Evolutionary conservation across 306 rosid genomes (phyloP), one percentile per base, ranked within the genome.

Genomic region (Acacia confusa): DNA sequence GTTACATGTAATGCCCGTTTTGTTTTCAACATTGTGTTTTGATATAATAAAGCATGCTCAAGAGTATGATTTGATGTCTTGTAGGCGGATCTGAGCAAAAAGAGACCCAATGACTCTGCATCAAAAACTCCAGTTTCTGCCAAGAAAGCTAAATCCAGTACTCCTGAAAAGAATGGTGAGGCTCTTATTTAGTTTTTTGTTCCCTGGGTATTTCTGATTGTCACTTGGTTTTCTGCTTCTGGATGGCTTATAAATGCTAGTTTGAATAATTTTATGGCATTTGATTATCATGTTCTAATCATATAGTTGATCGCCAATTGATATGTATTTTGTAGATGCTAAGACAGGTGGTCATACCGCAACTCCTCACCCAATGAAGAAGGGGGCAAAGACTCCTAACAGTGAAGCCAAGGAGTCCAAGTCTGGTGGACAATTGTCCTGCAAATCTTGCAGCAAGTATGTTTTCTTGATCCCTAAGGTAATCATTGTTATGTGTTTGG

Each of bases 321-420:
- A 50, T 24, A 28, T 74, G 0, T 74, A 0, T 57, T 67, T 11
- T 27, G 5, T 82, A 93, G 97, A 89, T 77, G 90, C 82, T 7
- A 95, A 95, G 86, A 93, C 93, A 87, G 68, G 84, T 20, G 97
- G 75, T 27, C 97, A 89, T 68, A 76, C 84, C 0, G 93, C 86
- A 2, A 95, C 99, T 15, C 99, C 98, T 19, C 94, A 92, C 80
- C 97, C 99, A 5, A 83, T 72, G 28, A 95, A 95, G 94, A 92
- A 91, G 47, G 87, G 74, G 13, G 91, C 64, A 41, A 93, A 95
- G 89, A 79, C 90, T 30, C 87, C 92, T 3, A 87, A 32, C 22
- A 86, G 75, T 30, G 85, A 55, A 0, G 36, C 80, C 17, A 94
- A 93, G 71, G 85, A 48, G 0, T 24, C 83, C 10, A 94, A 93